Conservation (phyloP, 805 yeast species). For the Ogataea saltuana region DNA sequence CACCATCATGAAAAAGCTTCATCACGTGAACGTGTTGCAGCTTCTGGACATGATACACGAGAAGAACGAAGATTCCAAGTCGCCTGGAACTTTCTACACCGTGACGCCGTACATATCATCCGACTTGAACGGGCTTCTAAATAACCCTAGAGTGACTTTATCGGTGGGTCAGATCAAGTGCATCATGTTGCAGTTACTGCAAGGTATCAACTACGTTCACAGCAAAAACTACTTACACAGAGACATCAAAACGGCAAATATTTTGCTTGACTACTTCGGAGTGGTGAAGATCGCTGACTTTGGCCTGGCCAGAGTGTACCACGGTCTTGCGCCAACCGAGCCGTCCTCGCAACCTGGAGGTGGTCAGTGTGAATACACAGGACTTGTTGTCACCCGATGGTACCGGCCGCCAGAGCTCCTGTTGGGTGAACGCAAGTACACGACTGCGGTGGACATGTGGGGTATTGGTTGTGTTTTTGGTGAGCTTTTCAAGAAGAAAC, state of each 20-base stretch:
- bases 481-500: constrained; percentile 78
- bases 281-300: constrained; percentile 90
- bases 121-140: constrained; percentile 86
- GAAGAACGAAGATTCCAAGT: constrained; percentile 31
- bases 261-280: constrained; percentile 75
- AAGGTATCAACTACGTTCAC: constrained; percentile 84
- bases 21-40: constrained; percentile 72
- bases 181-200: constrained; percentile 72
- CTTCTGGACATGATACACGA: constrained; percentile 78
- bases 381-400: constrained; percentile 92
- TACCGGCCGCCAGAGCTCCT: constrained; percentile 94
- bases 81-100: constrained; percentile 61
- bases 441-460: constrained; percentile 97
- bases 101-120: constrained; percentile 91
- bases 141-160: constrained; percentile 68
- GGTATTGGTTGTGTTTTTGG: constrained; percentile 96
- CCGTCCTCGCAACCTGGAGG: constrained; percentile 47
- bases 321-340: constrained; percentile 37
- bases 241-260: constrained; percentile 96
- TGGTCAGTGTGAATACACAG: constrained; percentile 54
- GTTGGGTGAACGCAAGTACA: constrained; percentile 80
- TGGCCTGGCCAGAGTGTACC: constrained; percentile 75
- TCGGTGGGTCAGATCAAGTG: constrained; percentile 75
- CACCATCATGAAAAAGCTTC: constrained; percentile 68
- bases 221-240: constrained; percentile 65